These are phyloP conservation scores for Paraglomus occultum DNA, from an alignment of 192 early-diverging fungal genomes.

Conservation along the genomic window DNA sequence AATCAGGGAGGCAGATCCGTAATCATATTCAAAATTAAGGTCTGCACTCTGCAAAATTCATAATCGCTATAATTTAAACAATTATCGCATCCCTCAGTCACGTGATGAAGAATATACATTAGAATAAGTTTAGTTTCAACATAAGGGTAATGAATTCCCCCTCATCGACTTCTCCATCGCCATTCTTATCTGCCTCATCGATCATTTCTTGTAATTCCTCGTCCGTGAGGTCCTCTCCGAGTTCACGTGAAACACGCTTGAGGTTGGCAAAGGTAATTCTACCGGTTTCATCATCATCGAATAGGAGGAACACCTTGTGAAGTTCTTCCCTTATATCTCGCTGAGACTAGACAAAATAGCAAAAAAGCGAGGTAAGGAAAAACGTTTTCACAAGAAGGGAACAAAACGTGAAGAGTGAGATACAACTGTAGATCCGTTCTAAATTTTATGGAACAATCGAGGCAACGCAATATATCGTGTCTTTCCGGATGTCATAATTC, in stretches of 20 bases:
- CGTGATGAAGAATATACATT: background rate
- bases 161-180: constrained; percentile 62
- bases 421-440: too few species aligned
- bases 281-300: constrained; percentile 71
- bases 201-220: constrained; percentile 69
- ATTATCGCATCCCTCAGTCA: background rate
- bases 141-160: constrained; percentile 64
- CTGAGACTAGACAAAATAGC: constrained; percentile 44
- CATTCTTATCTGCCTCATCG: constrained; percentile 60
- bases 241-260: constrained; percentile 55
- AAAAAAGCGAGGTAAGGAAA: too few species aligned
- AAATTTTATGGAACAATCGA: too few species aligned
- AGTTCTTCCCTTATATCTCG: constrained; percentile 70
- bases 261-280: constrained; percentile 79
- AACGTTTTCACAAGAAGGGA: too few species aligned
- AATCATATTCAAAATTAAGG: too few species aligned
- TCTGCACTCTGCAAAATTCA: too few species aligned
- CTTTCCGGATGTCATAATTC: too few species aligned
- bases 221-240: constrained; percentile 64
- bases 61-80: too few species aligned
- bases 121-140: constrained; percentile 58
- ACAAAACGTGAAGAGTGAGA: too few species aligned
- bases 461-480: too few species aligned
- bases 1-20: too few species aligned
- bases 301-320: constrained; percentile 71